Evolutionary conservation across 83 land plant genomes (phyloP).

Genomic region (Picea mariana): DNA sequence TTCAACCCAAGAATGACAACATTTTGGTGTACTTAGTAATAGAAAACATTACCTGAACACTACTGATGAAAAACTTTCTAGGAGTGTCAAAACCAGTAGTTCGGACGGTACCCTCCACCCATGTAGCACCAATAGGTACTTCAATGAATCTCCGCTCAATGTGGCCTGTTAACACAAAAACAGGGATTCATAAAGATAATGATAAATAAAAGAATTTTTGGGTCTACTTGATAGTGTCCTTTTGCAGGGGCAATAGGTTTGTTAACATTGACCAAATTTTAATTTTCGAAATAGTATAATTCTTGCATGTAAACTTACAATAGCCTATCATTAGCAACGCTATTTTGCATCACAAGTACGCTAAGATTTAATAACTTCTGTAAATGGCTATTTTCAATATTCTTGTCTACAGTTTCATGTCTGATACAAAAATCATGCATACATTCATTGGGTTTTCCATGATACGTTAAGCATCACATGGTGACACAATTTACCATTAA

Average conservation of each 20-base stretch:
- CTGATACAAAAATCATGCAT: neutral
- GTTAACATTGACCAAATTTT: too few species aligned
- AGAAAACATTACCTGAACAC: slow-evolving; percentile 71
- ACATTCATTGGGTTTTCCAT: neutral
- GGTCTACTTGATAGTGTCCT: neutral
- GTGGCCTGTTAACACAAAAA: slow-evolving; percentile 51
- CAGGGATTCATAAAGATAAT: neutral
- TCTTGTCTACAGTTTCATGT: neutral
- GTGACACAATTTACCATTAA: neutral
- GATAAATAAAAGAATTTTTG: neutral
- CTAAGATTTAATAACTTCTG: neutral
- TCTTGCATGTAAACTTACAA: too few species aligned
- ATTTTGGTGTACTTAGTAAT: neutral
- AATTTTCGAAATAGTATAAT: too few species aligned
- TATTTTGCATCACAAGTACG: neutral
- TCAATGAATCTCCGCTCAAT: slow-evolving; percentile 86
- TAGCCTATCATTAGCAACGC: too few species aligned
- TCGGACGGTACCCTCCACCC: slow-evolving; percentile 87
- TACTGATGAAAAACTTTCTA: slow-evolving; percentile 75
- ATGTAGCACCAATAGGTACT: slow-evolving; percentile 89
- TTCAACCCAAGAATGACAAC: neutral
- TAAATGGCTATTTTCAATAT: neutral
- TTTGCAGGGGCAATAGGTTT: too few species aligned
- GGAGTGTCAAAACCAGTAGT: slow-evolving; percentile 86
- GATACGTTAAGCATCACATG: neutral